Evolutionary conservation across 73 alveolate genomes (phyloP), one percentile per base, ranked within the genome.

Genomic region (Paraurostyla sp.): DNA sequence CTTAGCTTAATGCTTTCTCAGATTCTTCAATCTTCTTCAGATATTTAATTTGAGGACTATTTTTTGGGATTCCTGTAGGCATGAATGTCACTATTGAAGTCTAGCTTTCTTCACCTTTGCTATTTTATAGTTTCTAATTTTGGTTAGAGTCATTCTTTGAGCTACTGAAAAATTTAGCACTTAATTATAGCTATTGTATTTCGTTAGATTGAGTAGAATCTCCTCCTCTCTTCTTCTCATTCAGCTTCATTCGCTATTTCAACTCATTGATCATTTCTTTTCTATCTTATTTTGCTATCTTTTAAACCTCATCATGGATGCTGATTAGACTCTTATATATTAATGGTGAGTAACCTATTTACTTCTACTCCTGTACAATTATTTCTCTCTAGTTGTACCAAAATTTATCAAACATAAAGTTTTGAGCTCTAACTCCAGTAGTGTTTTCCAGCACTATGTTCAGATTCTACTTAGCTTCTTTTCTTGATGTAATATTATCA

Each of bases 301-400:
- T 41, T 6, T 25, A 3, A 25, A 29, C 25, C 7, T 40, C 71
- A 65, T 65, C 82, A 36, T 36, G 32, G 40, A 65, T 35, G 3
- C 43, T 15, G 1, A 65, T 38, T 4, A 65, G 6, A 40, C 23
- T 65, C 30, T 32, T 13, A 38, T 65, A 65, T 6, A 65, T 65
- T 6, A n/a, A 30, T 35, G 46, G 82, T 2, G 58, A 18, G 58
- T 7, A 65, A 1, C 82, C 82, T 22, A 65, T 13, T 11, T 32
- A 38, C 13, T 9, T 29, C 35, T 23, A 6, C 32, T 9, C 9
- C 18, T 65, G 35, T 22, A 38, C 4, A 18, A 56, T 65, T 11
- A 30, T 25, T 50, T 73, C 86, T 50, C 86, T 42, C 49, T 76
- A 40, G n/a, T 32, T 25, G 60, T 50, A 76, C 88, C 88, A 76